phyloP scores from a whole-genome alignment of 208 protist genomes.

The Leishmania tarentolae region DNA sequence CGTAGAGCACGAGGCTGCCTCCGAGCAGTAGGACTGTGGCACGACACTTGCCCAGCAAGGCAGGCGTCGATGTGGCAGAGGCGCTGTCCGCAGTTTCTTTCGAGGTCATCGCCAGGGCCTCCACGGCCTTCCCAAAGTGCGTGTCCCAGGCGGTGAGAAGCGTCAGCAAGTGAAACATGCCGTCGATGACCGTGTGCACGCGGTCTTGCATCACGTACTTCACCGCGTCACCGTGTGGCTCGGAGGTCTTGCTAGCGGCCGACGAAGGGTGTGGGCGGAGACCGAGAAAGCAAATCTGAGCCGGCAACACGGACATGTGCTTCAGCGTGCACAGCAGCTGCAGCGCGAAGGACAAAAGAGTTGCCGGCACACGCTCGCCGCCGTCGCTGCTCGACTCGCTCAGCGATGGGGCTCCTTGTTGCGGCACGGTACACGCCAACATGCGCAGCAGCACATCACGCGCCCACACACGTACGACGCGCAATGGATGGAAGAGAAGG shows the following conservation, averaged over 20 bases:
- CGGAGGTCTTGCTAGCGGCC: neutral
- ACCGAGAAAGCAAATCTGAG: slow-evolving; percentile 9
- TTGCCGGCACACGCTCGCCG: neutral
- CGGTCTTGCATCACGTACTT: slow-evolving; percentile 7
- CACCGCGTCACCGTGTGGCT: neutral
- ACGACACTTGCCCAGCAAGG: slow-evolving; percentile 26
- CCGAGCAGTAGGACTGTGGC: slow-evolving; percentile 59
- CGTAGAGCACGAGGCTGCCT: slow-evolving; percentile 60
- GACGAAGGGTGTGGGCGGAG: neutral
- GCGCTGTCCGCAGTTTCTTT: neutral
- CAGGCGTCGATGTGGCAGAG: neutral
- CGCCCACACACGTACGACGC: slow-evolving; percentile 40
- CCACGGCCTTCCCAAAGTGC: slow-evolving; percentile 7
- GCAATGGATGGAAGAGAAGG: slow-evolving; percentile 49
- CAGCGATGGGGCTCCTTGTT: neutral
- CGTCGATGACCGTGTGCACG: slow-evolving; percentile 33
- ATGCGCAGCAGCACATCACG: slow-evolving; percentile 21
- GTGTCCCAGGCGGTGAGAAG: slow-evolving; percentile 54
- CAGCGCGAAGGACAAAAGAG: slow-evolving; percentile 32
- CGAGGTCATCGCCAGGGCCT: slow-evolving; percentile 3
- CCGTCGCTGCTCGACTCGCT: neutral
- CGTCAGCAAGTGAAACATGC: slow-evolving; percentile 48
- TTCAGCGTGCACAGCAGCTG: slow-evolving; percentile 59
- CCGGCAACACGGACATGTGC: slow-evolving; percentile 32
- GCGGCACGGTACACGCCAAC: neutral